Conservation (phyloP, 192 early-diverging fungal genomes). For the Coemansia erecta region DNA sequence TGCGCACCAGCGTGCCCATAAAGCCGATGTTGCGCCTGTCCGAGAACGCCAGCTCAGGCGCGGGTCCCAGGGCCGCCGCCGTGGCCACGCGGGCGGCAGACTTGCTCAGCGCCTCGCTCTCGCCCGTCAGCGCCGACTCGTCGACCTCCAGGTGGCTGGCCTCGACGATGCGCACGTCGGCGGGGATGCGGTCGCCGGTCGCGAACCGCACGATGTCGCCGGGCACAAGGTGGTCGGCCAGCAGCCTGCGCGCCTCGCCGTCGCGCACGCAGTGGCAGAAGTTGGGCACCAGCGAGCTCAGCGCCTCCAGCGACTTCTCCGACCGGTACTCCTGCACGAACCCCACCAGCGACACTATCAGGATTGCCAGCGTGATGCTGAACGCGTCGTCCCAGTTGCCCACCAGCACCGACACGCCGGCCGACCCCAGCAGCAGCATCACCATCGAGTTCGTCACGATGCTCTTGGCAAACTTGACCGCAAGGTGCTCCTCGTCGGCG, state of each 20-base stretch:
- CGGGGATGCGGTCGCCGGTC: slow-evolving; percentile 91
- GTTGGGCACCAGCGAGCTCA: slow-evolving; percentile 84
- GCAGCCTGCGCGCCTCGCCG: slow-evolving; percentile 53
- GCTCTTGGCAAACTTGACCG: slow-evolving; percentile 77
- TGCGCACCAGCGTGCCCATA: slow-evolving; percentile 91
- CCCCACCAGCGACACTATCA: slow-evolving; percentile 84
- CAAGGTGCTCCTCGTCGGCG: slow-evolving; percentile 72
- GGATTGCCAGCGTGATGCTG: slow-evolving; percentile 75
- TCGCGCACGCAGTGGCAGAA: slow-evolving; percentile 78
- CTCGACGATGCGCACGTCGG: slow-evolving; percentile 80
- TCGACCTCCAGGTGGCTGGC: slow-evolving; percentile 86
- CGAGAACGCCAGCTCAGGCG: slow-evolving; percentile 38
- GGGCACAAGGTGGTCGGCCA: slow-evolving; percentile 84
- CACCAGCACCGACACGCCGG: slow-evolving; percentile 72
- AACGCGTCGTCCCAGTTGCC: slow-evolving; percentile 82
- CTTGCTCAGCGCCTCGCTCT: slow-evolving; percentile 86
- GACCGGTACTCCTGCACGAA: slow-evolving; percentile 93
- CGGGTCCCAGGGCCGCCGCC: no score
- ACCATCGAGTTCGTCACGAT: slow-evolving; percentile 87
- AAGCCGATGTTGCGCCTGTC: slow-evolving; percentile 80
- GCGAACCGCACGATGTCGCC: slow-evolving; percentile 87
- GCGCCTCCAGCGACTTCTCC: slow-evolving; percentile 89
- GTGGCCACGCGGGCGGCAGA: slow-evolving; percentile 55
- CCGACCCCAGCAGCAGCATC: slow-evolving; percentile 82
- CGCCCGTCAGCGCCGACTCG: slow-evolving; percentile 92